Base-by-base conservation (phyloP, 108 stramenopile species). In the Cyclotella baltica region DNA sequence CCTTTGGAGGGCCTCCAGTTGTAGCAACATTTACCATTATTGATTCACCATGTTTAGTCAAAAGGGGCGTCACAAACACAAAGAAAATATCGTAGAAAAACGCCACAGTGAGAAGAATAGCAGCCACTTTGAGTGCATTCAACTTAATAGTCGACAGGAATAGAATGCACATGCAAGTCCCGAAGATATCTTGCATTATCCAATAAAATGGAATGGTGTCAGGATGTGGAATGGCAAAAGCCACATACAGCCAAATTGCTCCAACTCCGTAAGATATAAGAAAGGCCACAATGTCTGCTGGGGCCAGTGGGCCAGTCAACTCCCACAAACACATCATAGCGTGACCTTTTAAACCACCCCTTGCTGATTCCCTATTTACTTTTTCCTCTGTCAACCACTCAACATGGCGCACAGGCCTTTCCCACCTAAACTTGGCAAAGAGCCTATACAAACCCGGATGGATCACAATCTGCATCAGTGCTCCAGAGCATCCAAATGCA, bases 41-140 rank as follows among this genome's bases (percentile, higher is more conserved):
- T 4, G 84, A 87, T 62, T 91, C 85, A 11, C 89, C 89, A 55
- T 79, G 82, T 35, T 87, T 84, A 34, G 89, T 80, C 55, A 96
- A 79, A 23, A 92, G 27, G 0, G 96, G 95, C 1, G 89, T 89
- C 18, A 93, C 36, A 62, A 97, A 97, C 31, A 97, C 96, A 80
- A 94, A 97, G 78, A 95, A 97, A 19, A 97, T 93, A 72, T 97
- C 96, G 72, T 97, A 97, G 31, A 92, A 76, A 80, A 97, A 96
- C 0, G 92, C 93, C 58, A 92, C 89, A 28, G 79, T 78, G 62
- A 97, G 72, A 22, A 96, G 71, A 10, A 88, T 63, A 5, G 93
- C 86, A 15, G 91, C 96, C 62, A 96, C 94, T 69, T 83, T 85
- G 72, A 93, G 87, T 18, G 75, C 69, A 46, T 85, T 82, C 52